Evolutionary conservation across 2,329 filamentous ascomycete genomes (phyloP), one percentile per base, ranked within the genome.

Genomic region (Escovopsis weberi): DNA sequence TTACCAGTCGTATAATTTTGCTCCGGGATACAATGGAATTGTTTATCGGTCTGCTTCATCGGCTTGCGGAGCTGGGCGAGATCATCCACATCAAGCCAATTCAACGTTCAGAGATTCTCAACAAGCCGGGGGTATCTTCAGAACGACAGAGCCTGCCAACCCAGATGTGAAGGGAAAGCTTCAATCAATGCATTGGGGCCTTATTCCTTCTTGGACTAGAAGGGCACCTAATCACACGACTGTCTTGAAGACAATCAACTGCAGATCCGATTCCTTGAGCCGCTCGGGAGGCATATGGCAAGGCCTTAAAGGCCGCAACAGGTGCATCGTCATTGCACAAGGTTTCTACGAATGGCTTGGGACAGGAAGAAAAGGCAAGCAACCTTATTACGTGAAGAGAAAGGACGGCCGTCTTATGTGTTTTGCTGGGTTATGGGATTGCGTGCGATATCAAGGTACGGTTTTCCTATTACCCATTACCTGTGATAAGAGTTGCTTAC

Each of bases 311-410:
- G 78, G 80, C 47, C 76, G 74, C 51, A 94, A 95, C 63, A 73
- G 91, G 28, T 96, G 91, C 58, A 69, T 96, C 19, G 78, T 96
- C 9, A 58, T 94, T 6, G 87, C 85, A 9, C 82, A 95, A 60
- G 91, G 91, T 1, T 98, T 96, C 61, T 98, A 86, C 55, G 91
- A 98, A 61, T 96, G 91, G 91, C 66, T 93, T 46, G 89, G 89
- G 61, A 85, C 80, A 53, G 80, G 53, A 42, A 69, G 54, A 6
- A 88, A 83, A 51, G 82, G 91, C 42, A 93, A 85, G 62, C 65
- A 89, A 2, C 89, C 91, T 10, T 79, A 96, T 60, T 95, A 79
- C 53, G 74, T 86, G 19, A 88, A 80, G 61, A 71, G 87, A 26
- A 83, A 78, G 51, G 89, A 96, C 57, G 84, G 83, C 0, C 74